Evolutionary conservation across 2,329 filamentous ascomycete genomes (phyloP), one percentile per base, ranked within the genome.

Genomic region (Pseudogymnoascus sp.): DNA sequence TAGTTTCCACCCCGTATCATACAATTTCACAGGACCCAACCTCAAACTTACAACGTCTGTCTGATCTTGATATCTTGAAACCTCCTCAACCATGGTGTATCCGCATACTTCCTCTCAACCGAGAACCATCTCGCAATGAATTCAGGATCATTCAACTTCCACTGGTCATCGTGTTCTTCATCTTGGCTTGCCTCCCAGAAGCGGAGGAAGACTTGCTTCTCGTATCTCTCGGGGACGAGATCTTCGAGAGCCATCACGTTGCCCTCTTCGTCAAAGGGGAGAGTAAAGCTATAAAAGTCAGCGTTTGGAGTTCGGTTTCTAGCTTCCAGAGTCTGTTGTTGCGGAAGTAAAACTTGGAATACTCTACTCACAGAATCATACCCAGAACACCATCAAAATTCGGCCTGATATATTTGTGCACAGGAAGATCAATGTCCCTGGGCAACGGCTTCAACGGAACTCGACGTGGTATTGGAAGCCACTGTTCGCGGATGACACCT

Each of bases 61-160:
- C 14, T 41, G 12, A 33, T 18, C 25, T 54, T 54, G 47, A 54
- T 54, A 5, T 33, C 47, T 20, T 54, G 47, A 3, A 30, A 54
- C 28, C 28, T 54, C 16, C 47, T 54, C 25, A 54, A 14, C 47
- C 47, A 54, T n/a, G 47, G 47, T 18, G 47, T 54, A 54, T 54
- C 47, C n/a, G 47, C 47, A 33, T 54, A 54, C 9, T 30, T 54
- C 47, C 47, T 54, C 47, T 54, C 47, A 20, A 54, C 20, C 25
- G 33, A 28, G 3, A 54, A 54, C 47, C 47, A 54, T 54, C 28
- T 54, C 47, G 47, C 47, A 54, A 54, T 54, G n/a, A 16, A 54
- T 33, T 54, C 47, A 33, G 47, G 47, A 8, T 54, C 47, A 20
- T 54, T 54, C 28, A 54, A 4, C 9, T 28, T 54, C 47, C 47